These are phyloP conservation scores for Leccinum subspadiceum DNA, from an alignment of 1,284 basidiomycete genomes.

Conservation along the genomic window DNA sequence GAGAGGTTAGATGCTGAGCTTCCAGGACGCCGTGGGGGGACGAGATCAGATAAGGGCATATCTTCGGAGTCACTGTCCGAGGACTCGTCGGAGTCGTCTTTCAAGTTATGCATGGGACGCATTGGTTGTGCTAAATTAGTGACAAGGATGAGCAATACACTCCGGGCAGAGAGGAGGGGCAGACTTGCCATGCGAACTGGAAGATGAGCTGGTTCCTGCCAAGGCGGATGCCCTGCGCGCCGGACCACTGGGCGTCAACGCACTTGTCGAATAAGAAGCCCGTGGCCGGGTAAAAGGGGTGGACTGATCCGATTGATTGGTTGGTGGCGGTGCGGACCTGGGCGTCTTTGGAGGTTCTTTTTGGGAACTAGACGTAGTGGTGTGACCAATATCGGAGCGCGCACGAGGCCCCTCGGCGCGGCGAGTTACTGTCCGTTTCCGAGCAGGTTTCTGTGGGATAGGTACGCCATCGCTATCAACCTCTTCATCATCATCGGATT, in stretches of 20 bases:
- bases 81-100: constrained; percentile 20
- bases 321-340: constrained; percentile 4
- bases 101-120: constrained; percentile 2
- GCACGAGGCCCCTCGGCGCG: constrained; percentile 11
- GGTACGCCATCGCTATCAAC: constrained; percentile 34
- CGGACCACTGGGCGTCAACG: constrained; percentile 38
- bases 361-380: background rate
- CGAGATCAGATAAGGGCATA: constrained; percentile 41
- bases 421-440: constrained; percentile 22
- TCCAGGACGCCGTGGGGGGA: constrained; percentile 43
- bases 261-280: constrained; percentile 40
- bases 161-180: background rate
- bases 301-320: constrained; percentile 14
- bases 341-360: constrained; percentile 7
- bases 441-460: constrained; percentile 23
- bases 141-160: background rate
- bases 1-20: constrained; percentile 40
- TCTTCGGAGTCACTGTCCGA: constrained; percentile 39
- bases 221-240: constrained; percentile 38
- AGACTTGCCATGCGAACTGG: constrained; percentile 18
- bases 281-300: constrained; percentile 16
- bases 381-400: constrained; percentile 21
- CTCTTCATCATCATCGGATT: constrained; percentile 32
- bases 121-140: constrained; percentile 13
- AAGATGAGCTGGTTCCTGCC: constrained; percentile 22